phyloP scores from a whole-genome alignment of 495 filamentous ascomycete species.

The Aspergillus mulundensis region DNA sequence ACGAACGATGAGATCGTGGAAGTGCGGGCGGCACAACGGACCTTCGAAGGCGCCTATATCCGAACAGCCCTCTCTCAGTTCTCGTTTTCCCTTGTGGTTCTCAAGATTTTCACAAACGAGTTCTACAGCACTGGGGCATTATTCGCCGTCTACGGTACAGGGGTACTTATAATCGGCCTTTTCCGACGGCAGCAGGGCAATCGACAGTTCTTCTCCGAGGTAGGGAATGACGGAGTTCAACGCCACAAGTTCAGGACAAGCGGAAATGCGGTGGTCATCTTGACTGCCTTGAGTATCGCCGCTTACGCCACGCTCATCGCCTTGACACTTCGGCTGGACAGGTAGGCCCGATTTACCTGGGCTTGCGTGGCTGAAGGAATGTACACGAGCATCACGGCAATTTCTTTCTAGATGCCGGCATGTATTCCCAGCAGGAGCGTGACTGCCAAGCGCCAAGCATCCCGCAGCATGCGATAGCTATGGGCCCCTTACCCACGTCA shows the following conservation, averaged over 20 bases:
- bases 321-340: slow-evolving; percentile 59
- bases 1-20: slow-evolving; percentile 84
- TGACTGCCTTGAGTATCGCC: slow-evolving; percentile 75
- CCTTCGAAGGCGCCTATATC: slow-evolving; percentile 95
- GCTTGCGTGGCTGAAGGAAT: not conserved
- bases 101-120: slow-evolving; percentile 93
- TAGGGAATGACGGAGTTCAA: slow-evolving; percentile 61
- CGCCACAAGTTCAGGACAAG: slow-evolving; percentile 84
- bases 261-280: slow-evolving; percentile 70
- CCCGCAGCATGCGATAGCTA: slow-evolving; percentile 10
- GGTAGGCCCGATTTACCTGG: slow-evolving; percentile 1
- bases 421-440: slow-evolving; percentile 19
- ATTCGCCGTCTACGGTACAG: slow-evolving; percentile 86
- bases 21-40: slow-evolving; percentile 89
- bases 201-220: slow-evolving; percentile 82
- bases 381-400: not conserved
- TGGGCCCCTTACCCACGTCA: not conserved
- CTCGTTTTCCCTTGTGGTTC: slow-evolving; percentile 86
- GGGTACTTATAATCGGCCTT: slow-evolving; percentile 72
- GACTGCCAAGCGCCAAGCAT: slow-evolving; percentile 38
- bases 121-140: slow-evolving; percentile 93
- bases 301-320: slow-evolving; percentile 78
- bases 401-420: not conserved
- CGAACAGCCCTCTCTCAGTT: slow-evolving; percentile 92
- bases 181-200: slow-evolving; percentile 88